Evolutionary conservation across 1,139 yeast genomes (phyloP).

Genomic region (Candida neerlandica): DNA sequence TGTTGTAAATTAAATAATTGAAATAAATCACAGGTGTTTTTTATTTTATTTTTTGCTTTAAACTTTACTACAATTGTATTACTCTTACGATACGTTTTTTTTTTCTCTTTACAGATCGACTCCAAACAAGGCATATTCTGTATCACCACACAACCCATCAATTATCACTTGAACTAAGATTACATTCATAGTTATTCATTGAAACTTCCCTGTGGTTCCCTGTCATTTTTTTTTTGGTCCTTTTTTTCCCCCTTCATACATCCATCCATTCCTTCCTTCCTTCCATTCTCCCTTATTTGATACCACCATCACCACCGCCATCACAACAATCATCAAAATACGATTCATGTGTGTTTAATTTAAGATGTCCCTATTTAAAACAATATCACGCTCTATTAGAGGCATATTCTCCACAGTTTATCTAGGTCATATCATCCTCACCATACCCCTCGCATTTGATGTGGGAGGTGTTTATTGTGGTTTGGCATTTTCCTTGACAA

Average conservation of each 20-base stretch:
- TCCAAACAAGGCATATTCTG: too few relatives aligned
- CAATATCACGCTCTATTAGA: conserved; percentile 22
- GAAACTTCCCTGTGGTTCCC: background rate
- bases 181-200: background rate
- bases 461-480: conserved; percentile 93
- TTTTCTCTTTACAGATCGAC: too few relatives aligned
- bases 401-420: conserved; percentile 57
- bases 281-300: background rate
- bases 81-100: too few relatives aligned
- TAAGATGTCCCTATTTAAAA: conserved; percentile 11
- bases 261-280: background rate
- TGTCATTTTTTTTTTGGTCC: background rate
- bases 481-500: conserved; percentile 77
- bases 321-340: background rate
- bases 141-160: background rate
- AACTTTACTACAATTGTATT: too few relatives aligned
- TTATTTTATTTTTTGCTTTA: too few relatives aligned
- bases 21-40: too few relatives aligned
- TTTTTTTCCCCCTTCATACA: background rate
- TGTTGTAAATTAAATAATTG: too few relatives aligned
- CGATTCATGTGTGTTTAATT: background rate
- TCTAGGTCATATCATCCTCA: conserved; percentile 68
- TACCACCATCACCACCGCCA: background rate
- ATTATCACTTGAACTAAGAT: background rate
- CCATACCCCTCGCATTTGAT: conserved; percentile 94